Percentiles rank a stretch among this genome's conserved stretches.
These are phyloP conservation scores for Takashimella tepidaria DNA, from an alignment of 1,284 basidiomycete species.

Conservation along the genomic window DNA sequence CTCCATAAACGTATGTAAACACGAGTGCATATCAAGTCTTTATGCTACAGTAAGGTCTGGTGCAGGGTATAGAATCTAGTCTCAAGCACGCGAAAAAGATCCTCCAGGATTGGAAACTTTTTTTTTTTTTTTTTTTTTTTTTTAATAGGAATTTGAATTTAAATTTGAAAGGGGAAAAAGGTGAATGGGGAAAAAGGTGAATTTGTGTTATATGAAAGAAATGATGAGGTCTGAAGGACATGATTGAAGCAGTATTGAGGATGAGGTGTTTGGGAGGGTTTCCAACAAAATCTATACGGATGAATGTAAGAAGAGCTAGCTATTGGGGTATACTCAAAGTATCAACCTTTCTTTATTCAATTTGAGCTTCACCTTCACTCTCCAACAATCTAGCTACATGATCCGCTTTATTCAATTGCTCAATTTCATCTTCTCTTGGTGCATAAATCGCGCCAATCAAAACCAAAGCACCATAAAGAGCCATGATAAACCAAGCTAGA, in stretches of 20 bases:
- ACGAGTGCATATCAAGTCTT: no score
- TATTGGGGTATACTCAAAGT: not conserved
- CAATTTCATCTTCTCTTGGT: slow-evolving; percentile 2
- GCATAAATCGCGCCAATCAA: slow-evolving; percentile 9
- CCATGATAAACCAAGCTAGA: slow-evolving; percentile 18
- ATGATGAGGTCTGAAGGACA: not conserved
- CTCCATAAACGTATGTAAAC: no score
- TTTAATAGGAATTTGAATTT: no score
- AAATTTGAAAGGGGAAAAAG: not conserved
- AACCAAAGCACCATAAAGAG: slow-evolving; percentile 10
- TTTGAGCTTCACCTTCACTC: not conserved
- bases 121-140: no score
- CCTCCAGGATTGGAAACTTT: no score
- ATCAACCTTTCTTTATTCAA: not conserved
- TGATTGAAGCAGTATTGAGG: not conserved
- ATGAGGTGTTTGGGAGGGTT: no score
- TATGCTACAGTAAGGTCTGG: no score
- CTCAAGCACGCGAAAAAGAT: no score
- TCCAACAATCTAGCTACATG: not conserved
- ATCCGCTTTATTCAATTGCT: not conserved
- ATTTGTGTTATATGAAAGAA: not conserved
- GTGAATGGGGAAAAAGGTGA: not conserved
- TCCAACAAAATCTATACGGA: no score
- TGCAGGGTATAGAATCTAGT: no score
- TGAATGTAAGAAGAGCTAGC: no score